Conservation (phyloP, 805 yeast species). For the Hanseniaspora mollemarum region DNA sequence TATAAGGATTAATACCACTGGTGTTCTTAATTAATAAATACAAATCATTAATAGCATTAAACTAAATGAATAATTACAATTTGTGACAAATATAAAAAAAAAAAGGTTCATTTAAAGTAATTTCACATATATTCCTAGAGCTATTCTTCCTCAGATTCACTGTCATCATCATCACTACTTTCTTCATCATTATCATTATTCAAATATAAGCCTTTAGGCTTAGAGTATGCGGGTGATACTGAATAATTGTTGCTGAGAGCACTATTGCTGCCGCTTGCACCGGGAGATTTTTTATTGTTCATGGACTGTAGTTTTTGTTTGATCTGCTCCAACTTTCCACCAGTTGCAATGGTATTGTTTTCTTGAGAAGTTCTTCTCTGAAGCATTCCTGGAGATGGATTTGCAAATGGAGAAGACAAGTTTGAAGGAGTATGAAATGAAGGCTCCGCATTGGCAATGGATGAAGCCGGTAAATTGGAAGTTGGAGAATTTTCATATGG, state of each 20-base stretch:
- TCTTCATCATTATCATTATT: slow-evolving; percentile 19
- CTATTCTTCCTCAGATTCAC: slow-evolving; percentile 67
- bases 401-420: slow-evolving; percentile 8
- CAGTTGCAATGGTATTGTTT: slow-evolving; percentile 18
- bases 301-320: slow-evolving; percentile 66
- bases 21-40: no score
- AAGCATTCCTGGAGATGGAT: neutral
- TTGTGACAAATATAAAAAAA: neutral
- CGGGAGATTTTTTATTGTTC: slow-evolving; percentile 43
- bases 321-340: slow-evolving; percentile 51
- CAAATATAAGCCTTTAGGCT: slow-evolving; percentile 20
- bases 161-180: slow-evolving; percentile 44
- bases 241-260: slow-evolving; percentile 28
- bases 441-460: slow-evolving; percentile 16
- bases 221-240: slow-evolving; percentile 15
- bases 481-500: slow-evolving; percentile 11
- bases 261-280: slow-evolving; percentile 17
- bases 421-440: slow-evolving; percentile 8
- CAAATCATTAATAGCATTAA: no score
- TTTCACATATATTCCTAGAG: neutral
- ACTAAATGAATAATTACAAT: neutral
- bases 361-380: slow-evolving; percentile 17
- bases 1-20: no score
- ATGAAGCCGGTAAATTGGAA: slow-evolving; percentile 17
- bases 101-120: neutral